Evolutionary conservation across 2,329 filamentous ascomycete species (phyloP).

Genomic region (Neofusicoccum sp.): DNA sequence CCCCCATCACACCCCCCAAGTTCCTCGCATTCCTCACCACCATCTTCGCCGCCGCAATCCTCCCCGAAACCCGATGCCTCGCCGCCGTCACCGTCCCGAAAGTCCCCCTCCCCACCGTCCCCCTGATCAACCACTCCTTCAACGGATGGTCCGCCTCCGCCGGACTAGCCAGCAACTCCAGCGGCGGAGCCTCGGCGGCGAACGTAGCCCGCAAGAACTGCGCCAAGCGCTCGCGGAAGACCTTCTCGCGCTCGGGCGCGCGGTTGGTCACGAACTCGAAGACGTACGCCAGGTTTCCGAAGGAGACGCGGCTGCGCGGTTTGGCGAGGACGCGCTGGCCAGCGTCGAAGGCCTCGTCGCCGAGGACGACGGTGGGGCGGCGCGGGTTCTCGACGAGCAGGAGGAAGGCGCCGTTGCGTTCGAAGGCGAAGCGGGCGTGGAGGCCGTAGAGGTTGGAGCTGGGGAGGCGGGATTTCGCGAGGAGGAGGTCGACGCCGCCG

Average conservation of each 20-base stretch:
- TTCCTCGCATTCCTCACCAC: slow-evolving; percentile 1
- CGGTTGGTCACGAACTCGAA: slow-evolving; percentile 6
- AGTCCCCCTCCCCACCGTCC: not conserved
- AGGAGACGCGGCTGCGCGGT: not conserved
- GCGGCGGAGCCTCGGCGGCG: not conserved
- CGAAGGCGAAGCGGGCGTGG: slow-evolving; percentile 5
- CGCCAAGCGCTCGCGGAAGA: not conserved
- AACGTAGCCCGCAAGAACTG: not conserved
- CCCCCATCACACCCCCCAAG: not conserved
- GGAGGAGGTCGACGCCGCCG: slow-evolving; percentile 7
- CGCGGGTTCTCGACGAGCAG: slow-evolving; percentile 6
- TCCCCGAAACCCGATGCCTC: slow-evolving; percentile 1
- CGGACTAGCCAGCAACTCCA: not conserved
- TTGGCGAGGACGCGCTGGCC: slow-evolving; percentile 1
- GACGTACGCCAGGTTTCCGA: slow-evolving; percentile 8
- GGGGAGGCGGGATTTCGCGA: not conserved
- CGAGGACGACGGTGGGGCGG: not conserved
- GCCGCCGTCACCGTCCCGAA: slow-evolving; percentile 12
- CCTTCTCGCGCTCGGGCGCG: not conserved
- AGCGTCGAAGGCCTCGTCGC: not conserved
- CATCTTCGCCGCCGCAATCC: slow-evolving; percentile 11
- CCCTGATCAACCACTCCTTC: slow-evolving; percentile 6
- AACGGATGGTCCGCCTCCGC: slow-evolving; percentile 6
- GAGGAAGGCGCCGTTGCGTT: slow-evolving; percentile 7
- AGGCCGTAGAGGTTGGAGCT: not conserved